These are phyloP conservation scores for Stachybotrys echinatus DNA, from an alignment of 2,329 filamentous ascomycete species.

Conservation along the genomic window DNA sequence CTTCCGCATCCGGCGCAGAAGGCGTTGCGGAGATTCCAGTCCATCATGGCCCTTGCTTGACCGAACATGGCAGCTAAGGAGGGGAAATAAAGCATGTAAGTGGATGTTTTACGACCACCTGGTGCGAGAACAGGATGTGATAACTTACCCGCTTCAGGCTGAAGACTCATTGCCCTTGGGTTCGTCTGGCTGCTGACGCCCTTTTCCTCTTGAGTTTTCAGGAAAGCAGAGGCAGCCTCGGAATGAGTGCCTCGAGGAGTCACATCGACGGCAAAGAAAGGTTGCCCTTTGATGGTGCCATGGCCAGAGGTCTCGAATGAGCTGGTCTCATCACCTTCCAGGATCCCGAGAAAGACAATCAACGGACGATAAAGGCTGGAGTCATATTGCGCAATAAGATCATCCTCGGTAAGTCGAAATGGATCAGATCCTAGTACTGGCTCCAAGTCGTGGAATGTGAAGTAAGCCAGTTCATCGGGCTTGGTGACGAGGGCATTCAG, in stretches of 20 bases:
- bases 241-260: slow-evolving; percentile 64
- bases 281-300: slow-evolving; percentile 69
- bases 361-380: slow-evolving; percentile 62
- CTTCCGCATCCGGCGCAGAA: slow-evolving; percentile 89
- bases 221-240: slow-evolving; percentile 51
- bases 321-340: slow-evolving; percentile 53
- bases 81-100: too few relatives aligned
- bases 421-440: slow-evolving; percentile 66
- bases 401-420: slow-evolving; percentile 67
- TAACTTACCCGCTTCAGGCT: slow-evolving; percentile 53
- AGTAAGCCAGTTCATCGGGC: slow-evolving; percentile 59
- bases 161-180: slow-evolving; percentile 55
- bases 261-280: slow-evolving; percentile 87
- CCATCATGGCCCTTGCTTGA: slow-evolving; percentile 78
- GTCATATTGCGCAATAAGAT: slow-evolving; percentile 68
- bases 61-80: slow-evolving; percentile 83
- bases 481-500: slow-evolving; percentile 64
- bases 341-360: slow-evolving; percentile 79
- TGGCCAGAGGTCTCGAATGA: slow-evolving; percentile 33
- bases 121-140: not conserved
- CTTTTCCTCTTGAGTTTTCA: slow-evolving; percentile 37
- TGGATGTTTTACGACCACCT: too few relatives aligned
- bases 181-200: slow-evolving; percentile 64
- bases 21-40: slow-evolving; percentile 91
- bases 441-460: slow-evolving; percentile 63